Evolutionary conservation across 2,329 filamentous ascomycete species (phyloP).

Genomic region (Ophiostoma sp.): DNA sequence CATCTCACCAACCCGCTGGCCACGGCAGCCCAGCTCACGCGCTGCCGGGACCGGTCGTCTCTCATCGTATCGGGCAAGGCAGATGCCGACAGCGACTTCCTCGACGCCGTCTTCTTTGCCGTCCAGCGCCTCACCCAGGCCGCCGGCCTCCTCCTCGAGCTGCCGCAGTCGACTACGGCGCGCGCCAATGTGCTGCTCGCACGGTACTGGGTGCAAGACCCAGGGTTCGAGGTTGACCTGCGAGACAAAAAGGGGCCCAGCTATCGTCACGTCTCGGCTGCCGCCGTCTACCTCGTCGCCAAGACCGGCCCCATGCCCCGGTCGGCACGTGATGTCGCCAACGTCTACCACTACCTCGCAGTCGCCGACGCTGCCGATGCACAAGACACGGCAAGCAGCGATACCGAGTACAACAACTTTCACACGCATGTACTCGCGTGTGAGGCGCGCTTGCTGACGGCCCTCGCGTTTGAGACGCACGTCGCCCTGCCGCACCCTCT

Average conservation of each 20-base stretch:
- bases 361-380: slow-evolving; percentile 35
- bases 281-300: slow-evolving; percentile 70
- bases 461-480: slow-evolving; percentile 75
- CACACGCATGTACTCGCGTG: slow-evolving; percentile 61
- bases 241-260: not conserved
- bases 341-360: slow-evolving; percentile 78
- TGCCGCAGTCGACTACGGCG: slow-evolving; percentile 80
- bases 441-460: slow-evolving; percentile 70
- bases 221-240: slow-evolving; percentile 23
- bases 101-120: slow-evolving; percentile 65
- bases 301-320: slow-evolving; percentile 76
- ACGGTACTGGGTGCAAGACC: slow-evolving; percentile 67
- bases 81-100: slow-evolving; percentile 58
- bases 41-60: slow-evolving; percentile 47
- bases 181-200: slow-evolving; percentile 78
- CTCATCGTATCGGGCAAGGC: slow-evolving; percentile 37
- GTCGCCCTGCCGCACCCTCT: slow-evolving; percentile 81
- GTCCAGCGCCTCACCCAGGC: slow-evolving; percentile 70
- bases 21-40: slow-evolving; percentile 62
- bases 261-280: slow-evolving; percentile 61
- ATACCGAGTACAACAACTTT: slow-evolving; percentile 56
- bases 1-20: slow-evolving; percentile 67
- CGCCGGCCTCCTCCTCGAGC: slow-evolving; percentile 71
- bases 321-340: slow-evolving; percentile 72
- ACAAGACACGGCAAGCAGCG: slow-evolving; percentile 41